phyloP scores from a whole-genome alignment of 139 green algal species.

The Monoraphidium neglectum region DNA sequence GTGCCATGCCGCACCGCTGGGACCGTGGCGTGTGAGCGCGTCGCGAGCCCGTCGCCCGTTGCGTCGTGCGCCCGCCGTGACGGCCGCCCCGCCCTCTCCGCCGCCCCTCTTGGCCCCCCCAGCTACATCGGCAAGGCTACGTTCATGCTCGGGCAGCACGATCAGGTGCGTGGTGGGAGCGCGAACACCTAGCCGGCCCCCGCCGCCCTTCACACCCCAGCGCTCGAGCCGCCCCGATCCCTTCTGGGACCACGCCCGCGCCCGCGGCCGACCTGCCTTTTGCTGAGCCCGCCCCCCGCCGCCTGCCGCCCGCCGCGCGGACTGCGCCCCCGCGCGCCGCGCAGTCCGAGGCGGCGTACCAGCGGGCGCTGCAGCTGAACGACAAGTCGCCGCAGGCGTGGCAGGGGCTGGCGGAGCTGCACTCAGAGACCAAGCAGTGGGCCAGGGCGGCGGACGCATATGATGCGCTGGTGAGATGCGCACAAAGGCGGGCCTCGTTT shows the following conservation, averaged over 20 bases:
- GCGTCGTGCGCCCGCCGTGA: background rate
- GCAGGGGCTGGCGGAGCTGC: constrained; percentile 73
- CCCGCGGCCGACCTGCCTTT: background rate
- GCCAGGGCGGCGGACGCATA: constrained; percentile 24
- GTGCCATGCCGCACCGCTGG: background rate
- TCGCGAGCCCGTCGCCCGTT: background rate
- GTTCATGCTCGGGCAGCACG: constrained; percentile 54
- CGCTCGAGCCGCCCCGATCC: background rate
- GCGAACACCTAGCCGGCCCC: background rate
- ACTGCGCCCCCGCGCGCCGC: background rate
- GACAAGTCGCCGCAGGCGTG: constrained; percentile 51
- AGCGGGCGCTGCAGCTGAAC: constrained; percentile 51
- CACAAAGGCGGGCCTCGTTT: too few relatives aligned
- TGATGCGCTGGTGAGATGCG: constrained; percentile 12
- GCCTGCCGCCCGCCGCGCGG: too few relatives aligned
- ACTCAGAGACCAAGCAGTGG: constrained; percentile 41
- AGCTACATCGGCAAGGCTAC: constrained; percentile 72
- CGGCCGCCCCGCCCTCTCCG: too few relatives aligned
- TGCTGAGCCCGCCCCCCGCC: too few relatives aligned
- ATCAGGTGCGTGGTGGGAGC: constrained; percentile 33
- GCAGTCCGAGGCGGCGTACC: constrained; percentile 63
- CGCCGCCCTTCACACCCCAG: background rate
- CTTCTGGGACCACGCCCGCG: background rate
- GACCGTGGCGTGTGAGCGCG: background rate
- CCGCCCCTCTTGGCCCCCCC: too few relatives aligned